Evolutionary conservation across 129 eudicot genomes (phyloP).

Genomic region (Smallanthus sonchifolius): DNA sequence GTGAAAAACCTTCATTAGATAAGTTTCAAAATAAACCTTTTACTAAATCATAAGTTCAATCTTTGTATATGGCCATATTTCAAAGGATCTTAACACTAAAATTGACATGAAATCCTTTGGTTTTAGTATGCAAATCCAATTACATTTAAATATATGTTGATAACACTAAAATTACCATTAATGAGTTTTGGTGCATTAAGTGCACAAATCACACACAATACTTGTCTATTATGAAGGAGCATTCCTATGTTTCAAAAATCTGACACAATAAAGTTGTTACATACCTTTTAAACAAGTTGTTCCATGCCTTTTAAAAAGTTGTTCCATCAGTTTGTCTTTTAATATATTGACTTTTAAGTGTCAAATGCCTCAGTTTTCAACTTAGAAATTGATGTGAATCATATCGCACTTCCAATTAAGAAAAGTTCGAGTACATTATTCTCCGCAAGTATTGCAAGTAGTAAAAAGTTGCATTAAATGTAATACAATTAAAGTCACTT

Average conservation of each 20-base stretch:
- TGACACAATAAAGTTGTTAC: background rate
- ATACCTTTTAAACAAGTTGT: constrained; percentile 3
- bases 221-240: background rate
- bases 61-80: too few species aligned
- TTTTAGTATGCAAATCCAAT: background rate
- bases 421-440: background rate
- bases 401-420: background rate
- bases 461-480: background rate
- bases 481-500: background rate
- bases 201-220: background rate
- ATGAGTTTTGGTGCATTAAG: background rate
- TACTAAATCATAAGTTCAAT: too few species aligned
- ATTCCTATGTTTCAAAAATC: background rate
- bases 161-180: background rate
- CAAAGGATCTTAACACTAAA: too few species aligned
- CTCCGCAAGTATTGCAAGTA: background rate
- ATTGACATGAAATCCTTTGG: background rate
- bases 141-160: background rate
- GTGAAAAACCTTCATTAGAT: too few species aligned
- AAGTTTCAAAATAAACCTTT: too few species aligned
- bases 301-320: background rate
- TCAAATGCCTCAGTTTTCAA: background rate
- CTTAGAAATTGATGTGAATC: background rate
- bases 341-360: background rate
- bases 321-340: background rate